These are phyloP conservation scores for Mollisiaceae sp. DNA, from an alignment of 2,329 filamentous ascomycete species.

Conservation along the genomic window DNA sequence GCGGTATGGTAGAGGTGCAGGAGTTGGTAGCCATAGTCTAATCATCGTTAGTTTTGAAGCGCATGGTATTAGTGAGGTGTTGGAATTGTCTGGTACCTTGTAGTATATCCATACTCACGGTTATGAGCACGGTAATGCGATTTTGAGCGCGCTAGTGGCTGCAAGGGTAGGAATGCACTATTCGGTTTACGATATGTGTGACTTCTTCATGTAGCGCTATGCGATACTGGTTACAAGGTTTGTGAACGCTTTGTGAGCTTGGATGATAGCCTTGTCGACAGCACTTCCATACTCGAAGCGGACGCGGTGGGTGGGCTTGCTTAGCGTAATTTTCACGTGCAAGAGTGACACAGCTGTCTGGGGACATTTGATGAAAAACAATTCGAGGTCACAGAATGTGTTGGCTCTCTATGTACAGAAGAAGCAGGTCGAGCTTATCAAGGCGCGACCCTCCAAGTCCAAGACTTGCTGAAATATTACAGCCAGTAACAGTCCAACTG, in stretches of 20 bases:
- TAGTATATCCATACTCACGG: conserved; percentile 30
- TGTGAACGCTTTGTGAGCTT: neutral
- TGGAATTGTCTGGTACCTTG: conserved; percentile 26
- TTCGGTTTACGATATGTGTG: neutral
- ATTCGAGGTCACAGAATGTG: conserved; percentile 1
- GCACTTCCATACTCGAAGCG: conserved; percentile 10
- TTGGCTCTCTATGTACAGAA: conserved; percentile 12
- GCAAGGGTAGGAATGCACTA: neutral
- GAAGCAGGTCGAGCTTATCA: conserved; percentile 3
- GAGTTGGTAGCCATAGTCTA: conserved; percentile 30
- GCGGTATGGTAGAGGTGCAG: conserved; percentile 28
- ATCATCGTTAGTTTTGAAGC: neutral
- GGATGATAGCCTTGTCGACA: neutral
- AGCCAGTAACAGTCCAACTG: neutral
- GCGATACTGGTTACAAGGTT: neutral
- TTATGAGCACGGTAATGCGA: neutral
- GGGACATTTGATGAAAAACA: neutral
- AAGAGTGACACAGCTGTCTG: neutral
- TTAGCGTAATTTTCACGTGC: conserved; percentile 22
- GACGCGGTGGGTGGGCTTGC: neutral
- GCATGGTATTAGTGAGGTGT: neutral
- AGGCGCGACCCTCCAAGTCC: conserved; percentile 3
- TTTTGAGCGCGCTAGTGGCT: neutral
- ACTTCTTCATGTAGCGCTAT: neutral
- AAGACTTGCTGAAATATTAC: neutral